Base-by-base conservation (phyloP, 129 eudicot genomes). In the Flaveria sonorensis region DNA sequence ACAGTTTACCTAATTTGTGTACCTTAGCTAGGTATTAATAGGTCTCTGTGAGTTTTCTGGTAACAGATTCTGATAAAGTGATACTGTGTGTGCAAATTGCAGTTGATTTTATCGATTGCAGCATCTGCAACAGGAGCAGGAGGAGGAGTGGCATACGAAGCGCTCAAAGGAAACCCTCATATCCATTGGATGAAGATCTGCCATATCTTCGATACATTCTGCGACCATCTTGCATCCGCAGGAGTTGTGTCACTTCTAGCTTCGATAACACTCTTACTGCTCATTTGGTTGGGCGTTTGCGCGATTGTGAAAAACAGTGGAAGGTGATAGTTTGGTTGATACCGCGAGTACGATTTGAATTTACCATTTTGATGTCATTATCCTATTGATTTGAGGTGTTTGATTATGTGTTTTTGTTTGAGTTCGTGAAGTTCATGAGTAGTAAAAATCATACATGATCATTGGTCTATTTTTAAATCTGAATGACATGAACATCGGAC, bases 91-190 rank as follows among this genome's bases (percentile, higher is more conserved):
- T 77, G 84, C 88, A 36, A 7, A 4, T 4, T 36, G 40, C 7
- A 92, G 97, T 59, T 92, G 78, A 28, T 87, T 79, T 53, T 92
- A 79, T 92, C 90, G 45, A 85, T 92, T 11, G 71, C 82, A 57
- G 87, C 90, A 15, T 59, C 97, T n/a, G 97, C 95, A 68, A 82
- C 86, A 8, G 97, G 95, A 79, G 68, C 96, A 40, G 87, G 81
- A 60, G 95, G 90, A 7, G 95, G 66, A 43, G 92, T 92, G 10
- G 96, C 81, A 19, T 92, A 92, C 73, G 67, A 87, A 40, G 97
- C 95, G 19, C 52, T 87, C 36, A 89, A 82, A 76, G 97, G 97
- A 32, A 89, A 89, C 79, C 73, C 85, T 36, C 92, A 89, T 53
- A 68, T 78, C 7, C 50, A 62, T 19, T 92, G 95, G 92, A 7